Evolutionary conservation across 805 yeast genomes (phyloP).

Genomic region (Maudiozyma turicensis): DNA sequence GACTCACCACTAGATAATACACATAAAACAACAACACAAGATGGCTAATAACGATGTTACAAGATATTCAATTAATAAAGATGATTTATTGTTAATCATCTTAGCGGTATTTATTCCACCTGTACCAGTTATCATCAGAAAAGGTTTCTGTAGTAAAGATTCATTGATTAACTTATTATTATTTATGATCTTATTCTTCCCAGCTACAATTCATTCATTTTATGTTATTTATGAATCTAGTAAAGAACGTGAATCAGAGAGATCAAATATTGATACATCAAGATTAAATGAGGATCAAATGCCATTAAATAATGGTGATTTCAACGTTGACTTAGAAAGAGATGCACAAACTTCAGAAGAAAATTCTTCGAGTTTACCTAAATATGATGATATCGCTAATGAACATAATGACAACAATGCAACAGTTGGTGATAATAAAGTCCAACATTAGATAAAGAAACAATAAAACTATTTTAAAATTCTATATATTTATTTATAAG

Average conservation of each 20-base stretch:
- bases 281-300: constrained; percentile 3
- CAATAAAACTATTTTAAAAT: not conserved
- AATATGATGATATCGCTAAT: constrained; percentile 13
- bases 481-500: too few relatives aligned
- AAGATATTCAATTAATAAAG: constrained; percentile 14
- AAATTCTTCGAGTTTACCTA: constrained; percentile 7
- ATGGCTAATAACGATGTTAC: not conserved
- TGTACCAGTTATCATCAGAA: constrained; percentile 14
- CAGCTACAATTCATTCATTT: constrained; percentile 20
- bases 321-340: constrained; percentile 12
- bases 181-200: constrained; percentile 15
- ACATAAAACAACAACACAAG: not conserved
- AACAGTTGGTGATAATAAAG: constrained; percentile 14
- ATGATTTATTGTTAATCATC: constrained; percentile 14
- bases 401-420: not conserved
- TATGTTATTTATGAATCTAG: constrained; percentile 21
- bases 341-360: not conserved
- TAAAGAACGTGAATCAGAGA: constrained; percentile 11
- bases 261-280: not conserved
- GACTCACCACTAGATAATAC: too few relatives aligned
- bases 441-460: constrained; percentile 8
- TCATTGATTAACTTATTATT: constrained; percentile 14
- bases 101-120: constrained; percentile 20
- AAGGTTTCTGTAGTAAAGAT: constrained; percentile 17
- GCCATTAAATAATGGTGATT: constrained; percentile 11